A percentile compares a stretch with the other conserved stretches of the same genome.
Evolutionary conservation across 352 stramenopile species (phyloP).

Genomic region (Globisporangium orthogonon): DNA sequence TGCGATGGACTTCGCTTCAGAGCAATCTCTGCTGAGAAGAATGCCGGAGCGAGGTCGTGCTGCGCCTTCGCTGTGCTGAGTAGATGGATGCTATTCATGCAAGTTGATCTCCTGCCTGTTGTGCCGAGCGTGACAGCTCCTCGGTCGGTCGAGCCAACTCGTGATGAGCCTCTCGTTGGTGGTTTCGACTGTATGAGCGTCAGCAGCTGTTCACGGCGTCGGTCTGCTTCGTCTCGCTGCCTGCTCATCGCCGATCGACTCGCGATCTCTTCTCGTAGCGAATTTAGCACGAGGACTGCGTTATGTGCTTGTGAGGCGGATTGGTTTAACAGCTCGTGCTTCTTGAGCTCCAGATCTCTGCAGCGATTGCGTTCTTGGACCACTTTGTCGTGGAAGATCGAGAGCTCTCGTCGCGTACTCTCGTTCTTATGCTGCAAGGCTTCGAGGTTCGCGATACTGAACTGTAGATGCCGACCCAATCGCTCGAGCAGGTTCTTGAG

Average conservation of each 20-base stretch:
- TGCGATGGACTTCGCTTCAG: neutral
- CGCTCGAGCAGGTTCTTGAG: slow-evolving; percentile 40
- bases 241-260: slow-evolving; percentile 32
- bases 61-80: slow-evolving; percentile 1
- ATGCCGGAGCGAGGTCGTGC: neutral
- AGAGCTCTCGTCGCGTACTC: slow-evolving; percentile 19
- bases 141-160: neutral
- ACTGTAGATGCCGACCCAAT: slow-evolving; percentile 25
- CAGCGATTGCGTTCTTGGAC: slow-evolving; percentile 32
- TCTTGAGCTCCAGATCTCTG: slow-evolving; percentile 19
- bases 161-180: slow-evolving; percentile 1
- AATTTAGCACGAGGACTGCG: slow-evolving; percentile 29
- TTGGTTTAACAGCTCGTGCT: slow-evolving; percentile 17
- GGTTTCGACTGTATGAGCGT: slow-evolving; percentile 31
- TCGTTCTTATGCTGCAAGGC: slow-evolving; percentile 20
- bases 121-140: neutral
- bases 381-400: slow-evolving; percentile 29
- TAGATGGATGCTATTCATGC: slow-evolving; percentile 2
- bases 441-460: slow-evolving; percentile 32
- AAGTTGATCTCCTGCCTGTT: neutral
- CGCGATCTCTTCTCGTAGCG: slow-evolving; percentile 40
- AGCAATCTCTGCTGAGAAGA: slow-evolving; percentile 1
- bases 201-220: slow-evolving; percentile 41
- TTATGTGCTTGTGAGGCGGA: slow-evolving; percentile 24
- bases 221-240: slow-evolving; percentile 35